phyloP scores from a whole-genome alignment of 164 flowering plant species.

The Sextonia rubra region DNA sequence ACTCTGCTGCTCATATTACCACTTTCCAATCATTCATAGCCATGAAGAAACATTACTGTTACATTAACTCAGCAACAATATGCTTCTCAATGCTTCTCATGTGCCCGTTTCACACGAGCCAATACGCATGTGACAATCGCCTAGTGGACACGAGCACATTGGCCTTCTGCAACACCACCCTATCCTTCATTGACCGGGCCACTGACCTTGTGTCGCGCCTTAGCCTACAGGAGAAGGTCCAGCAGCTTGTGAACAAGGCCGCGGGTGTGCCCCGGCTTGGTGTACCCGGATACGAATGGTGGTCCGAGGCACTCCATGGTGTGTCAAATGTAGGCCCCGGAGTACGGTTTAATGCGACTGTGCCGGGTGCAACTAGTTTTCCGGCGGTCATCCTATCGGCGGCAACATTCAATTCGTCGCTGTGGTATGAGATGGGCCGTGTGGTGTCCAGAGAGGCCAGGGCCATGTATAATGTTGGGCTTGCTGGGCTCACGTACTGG shows the following conservation, averaged over 20 bases:
- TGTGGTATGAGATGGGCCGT: slow-evolving; percentile 54
- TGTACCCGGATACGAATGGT: slow-evolving; percentile 51
- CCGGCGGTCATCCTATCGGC: slow-evolving; percentile 49
- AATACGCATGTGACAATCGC: slow-evolving; percentile 33
- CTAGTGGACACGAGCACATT: slow-evolving; percentile 16
- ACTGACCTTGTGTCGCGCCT: slow-evolving; percentile 46
- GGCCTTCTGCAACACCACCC: slow-evolving; percentile 41
- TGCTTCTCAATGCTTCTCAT: slow-evolving; percentile 18
- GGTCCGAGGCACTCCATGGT: slow-evolving; percentile 73
- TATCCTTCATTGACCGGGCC: slow-evolving; percentile 32
- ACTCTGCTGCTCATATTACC: too few species aligned
- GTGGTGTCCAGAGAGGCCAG: slow-evolving; percentile 64
- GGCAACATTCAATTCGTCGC: slow-evolving; percentile 39
- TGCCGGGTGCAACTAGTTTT: slow-evolving; percentile 68
- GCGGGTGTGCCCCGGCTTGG: slow-evolving; percentile 42
- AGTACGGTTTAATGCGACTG: slow-evolving; percentile 30
- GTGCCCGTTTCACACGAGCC: slow-evolving; percentile 13
- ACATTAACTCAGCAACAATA: neutral
- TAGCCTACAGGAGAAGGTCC: slow-evolving; percentile 46
- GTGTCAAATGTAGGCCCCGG: slow-evolving; percentile 46
- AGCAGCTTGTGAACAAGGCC: slow-evolving; percentile 42
- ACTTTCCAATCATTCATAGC: neutral
- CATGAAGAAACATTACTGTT: slow-evolving; percentile 12
- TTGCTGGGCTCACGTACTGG: slow-evolving; percentile 60
- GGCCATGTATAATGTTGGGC: slow-evolving; percentile 60